Evolutionary conservation across 73 alveolate genomes (phyloP).

Genomic region (Stentor coeruleus): DNA sequence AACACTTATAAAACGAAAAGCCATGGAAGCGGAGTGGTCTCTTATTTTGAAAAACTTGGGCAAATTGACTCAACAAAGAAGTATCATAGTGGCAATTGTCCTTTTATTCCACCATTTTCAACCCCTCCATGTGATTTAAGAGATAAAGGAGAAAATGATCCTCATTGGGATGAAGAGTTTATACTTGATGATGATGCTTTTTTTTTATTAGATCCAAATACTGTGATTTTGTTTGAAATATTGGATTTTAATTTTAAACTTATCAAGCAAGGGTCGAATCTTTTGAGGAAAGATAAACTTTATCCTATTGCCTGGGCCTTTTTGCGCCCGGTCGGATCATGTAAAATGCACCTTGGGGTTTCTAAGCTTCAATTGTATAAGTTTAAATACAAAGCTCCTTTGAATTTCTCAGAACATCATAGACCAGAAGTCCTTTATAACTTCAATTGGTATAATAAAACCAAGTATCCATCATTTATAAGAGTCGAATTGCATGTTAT

Average conservation of each 20-base stretch:
- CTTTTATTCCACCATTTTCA: constrained; percentile 34
- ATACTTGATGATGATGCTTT: constrained; percentile 75
- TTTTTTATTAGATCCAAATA: constrained; percentile 61
- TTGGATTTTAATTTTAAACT: constrained; percentile 86
- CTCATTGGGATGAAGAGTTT: constrained; percentile 89
- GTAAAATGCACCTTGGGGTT: constrained; percentile 76
- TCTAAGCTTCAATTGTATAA: constrained; percentile 82
- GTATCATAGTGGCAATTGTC: constrained; percentile 43
- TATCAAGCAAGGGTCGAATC: constrained; percentile 38
- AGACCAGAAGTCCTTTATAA: constrained; percentile 76
- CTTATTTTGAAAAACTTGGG: constrained; percentile 49
- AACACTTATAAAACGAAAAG: constrained; percentile 77
- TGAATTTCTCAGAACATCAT: constrained; percentile 35
- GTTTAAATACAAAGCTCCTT: constrained; percentile 57
- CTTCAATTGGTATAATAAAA: constrained; percentile 66
- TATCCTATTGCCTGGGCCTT: constrained; percentile 98
- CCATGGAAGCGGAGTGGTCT: constrained; percentile 49
- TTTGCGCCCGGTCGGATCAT: constrained; percentile 87
- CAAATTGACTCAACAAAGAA: constrained; percentile 40
- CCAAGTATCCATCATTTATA: constrained; percentile 47
- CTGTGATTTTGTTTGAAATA: constrained; percentile 86
- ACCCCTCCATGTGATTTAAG: constrained; percentile 91
- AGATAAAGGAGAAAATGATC: constrained; percentile 85
- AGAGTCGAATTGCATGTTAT: constrained; percentile 43
- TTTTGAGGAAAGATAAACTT: constrained; percentile 68